Evolutionary conservation across 2,329 filamentous ascomycete species (phyloP), one percentile per base, ranked within the genome.

Genomic region (Phyllachora maydis): DNA sequence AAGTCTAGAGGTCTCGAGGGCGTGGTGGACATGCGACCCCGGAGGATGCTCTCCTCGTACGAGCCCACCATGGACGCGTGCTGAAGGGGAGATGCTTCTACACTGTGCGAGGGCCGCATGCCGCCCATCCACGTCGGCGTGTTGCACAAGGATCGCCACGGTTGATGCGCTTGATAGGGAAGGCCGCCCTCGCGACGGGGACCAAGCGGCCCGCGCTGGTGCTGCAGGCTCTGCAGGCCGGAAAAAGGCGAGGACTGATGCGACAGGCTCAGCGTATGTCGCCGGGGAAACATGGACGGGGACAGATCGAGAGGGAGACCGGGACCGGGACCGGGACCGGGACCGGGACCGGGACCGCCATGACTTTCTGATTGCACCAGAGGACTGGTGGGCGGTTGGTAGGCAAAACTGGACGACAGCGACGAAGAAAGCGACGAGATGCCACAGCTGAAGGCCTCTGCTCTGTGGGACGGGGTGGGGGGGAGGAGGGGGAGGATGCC

Each of bases 11-110:
- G 85, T 33, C 78, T 83, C 1, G 85, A 95, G 0, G 88, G 85
- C 3, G 73, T 88, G 2, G 83, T 93, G 14, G 88, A 95, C 88
- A 98, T 98, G 31, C 88, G 69, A 18, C 88, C 88, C 22, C 81
- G 70, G 2, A 98, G 54, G 29, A 98, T 93, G 14, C 82, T 93
- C 49, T 98, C 88, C 47, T 98, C 88, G 36, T 93, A 98, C 2
- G 85, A 93, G 3, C 88, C 88, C 3, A 95, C 85, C 76, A 98
- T 90, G 4, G 83, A 83, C 6, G 85, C 83, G 46, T 90, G 81
- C 27, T 85, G 77, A 14, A 88, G 53, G 4, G 79, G 73, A 3
- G 79, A 81, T 3, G 58, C 52, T 21, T 92, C 83, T 1, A 73
- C 69, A 10, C 65, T 61, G 21, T 78, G 54, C 0, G 83, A 93